Conservation (phyloP, 2,329 filamentous ascomycete genomes). For the Sclerotinia nivalis region DNA sequence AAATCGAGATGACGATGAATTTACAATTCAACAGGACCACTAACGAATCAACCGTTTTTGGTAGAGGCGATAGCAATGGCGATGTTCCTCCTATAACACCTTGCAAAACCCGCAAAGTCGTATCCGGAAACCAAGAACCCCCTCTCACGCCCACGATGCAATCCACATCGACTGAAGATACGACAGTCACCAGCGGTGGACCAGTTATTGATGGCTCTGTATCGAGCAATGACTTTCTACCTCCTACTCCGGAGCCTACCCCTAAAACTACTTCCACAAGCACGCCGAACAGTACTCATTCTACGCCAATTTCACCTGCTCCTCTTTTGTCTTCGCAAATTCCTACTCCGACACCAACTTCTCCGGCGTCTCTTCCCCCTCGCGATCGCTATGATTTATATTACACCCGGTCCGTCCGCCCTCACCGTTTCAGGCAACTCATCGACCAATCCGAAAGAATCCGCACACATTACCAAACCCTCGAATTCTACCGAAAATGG, state of each 20-base stretch:
- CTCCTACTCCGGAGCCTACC: background rate
- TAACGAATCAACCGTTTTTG: background rate
- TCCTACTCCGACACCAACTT: background rate
- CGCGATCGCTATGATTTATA: background rate
- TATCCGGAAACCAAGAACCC: background rate
- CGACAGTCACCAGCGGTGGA: background rate
- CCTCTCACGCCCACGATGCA: background rate
- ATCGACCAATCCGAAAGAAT: background rate
- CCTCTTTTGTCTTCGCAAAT: background rate
- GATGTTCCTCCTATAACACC: background rate
- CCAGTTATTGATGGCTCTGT: background rate
- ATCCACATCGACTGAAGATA: background rate
- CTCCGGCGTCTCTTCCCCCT: accelerated
- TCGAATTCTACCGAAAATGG: conserved; percentile 15
- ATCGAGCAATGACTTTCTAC: background rate
- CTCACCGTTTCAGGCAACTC: no score
- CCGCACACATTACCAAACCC: background rate
- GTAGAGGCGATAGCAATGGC: background rate
- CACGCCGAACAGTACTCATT: background rate
- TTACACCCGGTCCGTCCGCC: no score
- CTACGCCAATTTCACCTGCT: background rate
- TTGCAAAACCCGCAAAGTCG: background rate
- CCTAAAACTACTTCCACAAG: background rate
- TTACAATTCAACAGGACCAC: no score
- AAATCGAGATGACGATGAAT: background rate